Evolutionary conservation across 345 rosid genomes (phyloP), one percentile per base, ranked within the genome.

Genomic region (Toxicodendron radicans): DNA sequence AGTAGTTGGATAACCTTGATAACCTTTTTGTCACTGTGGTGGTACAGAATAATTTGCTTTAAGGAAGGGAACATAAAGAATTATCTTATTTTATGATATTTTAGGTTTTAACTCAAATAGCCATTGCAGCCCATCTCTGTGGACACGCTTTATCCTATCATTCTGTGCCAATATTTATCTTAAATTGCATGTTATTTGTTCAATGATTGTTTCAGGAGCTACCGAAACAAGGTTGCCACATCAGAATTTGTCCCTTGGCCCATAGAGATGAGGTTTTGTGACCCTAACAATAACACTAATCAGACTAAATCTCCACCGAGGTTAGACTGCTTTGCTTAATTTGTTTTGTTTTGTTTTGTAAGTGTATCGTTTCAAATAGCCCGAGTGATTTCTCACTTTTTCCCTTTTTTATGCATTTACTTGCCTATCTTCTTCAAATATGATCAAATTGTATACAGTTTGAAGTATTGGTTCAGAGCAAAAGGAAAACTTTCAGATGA

Each of bases 401-500:
- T 0, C 38, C 10, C n/a, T 61, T 48, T 57, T 24, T 33, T 27
- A 14, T 43, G 27, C 12, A 1, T 49, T 73, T 63, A 7, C 41
- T 23, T 73, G 58, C 24, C 14, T n/a, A n/a, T 63, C 67, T 71
- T 27, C 49, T 41, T 59, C 30, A 58, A 61, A 35, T 43, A 33
- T 53, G 61, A 43, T 20, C 45, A 20, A 49, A 66, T 63, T 78
- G 60, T 30, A 64, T 77, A 66, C 91, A 95, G 98, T 57, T 76
- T 91, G 86, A 95, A 76, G 85, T 90, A 84, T 79, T 95, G 99
- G 99, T 88, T 93, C 85, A 91, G 91, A 85, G 92, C 99, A 71
- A 91, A 76, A 82, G 99, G 99, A 78, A 91, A 87, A 73, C 97
- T 95, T 64, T 91, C 98, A 46, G 96, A 95, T 78, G 99, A 95